Evolutionary conservation across 371 early-diverging fungal species (phyloP).

Genomic region (Homolaphlyctis polyrhiza): DNA sequence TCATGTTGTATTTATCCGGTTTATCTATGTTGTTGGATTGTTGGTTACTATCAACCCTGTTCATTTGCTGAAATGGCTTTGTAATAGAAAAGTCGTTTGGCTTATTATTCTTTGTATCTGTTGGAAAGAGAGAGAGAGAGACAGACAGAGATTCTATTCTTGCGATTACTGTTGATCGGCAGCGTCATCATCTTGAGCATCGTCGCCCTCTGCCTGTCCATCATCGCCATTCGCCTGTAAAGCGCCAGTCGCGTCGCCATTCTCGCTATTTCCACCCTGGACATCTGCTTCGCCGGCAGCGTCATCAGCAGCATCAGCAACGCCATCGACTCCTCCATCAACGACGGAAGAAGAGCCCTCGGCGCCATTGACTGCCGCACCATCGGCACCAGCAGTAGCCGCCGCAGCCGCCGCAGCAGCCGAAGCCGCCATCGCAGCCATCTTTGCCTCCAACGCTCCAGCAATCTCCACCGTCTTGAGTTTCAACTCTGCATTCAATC

Average conservation of each 20-base stretch:
- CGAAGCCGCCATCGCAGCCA: not conserved
- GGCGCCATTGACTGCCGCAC: not conserved
- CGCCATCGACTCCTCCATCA: not conserved
- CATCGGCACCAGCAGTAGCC: conserved; percentile 1
- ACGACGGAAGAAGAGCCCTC: not conserved
- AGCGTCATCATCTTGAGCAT: not conserved
- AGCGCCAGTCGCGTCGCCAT: not conserved
- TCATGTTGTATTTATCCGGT: no score
- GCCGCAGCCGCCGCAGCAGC: not conserved
- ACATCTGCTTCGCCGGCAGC: not conserved
- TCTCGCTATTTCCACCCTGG: not conserved
- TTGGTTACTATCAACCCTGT: no score
- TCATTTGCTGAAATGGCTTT: no score
- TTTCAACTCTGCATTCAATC: not conserved
- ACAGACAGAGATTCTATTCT: not conserved
- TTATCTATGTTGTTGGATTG: no score
- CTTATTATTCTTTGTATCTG: not conserved
- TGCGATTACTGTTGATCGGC: not conserved
- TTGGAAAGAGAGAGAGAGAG: not conserved
- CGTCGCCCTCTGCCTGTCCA: not conserved
- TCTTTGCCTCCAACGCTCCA: not conserved
- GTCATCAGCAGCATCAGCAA: not conserved
- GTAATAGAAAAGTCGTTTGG: not conserved
- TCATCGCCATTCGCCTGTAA: not conserved
- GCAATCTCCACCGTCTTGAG: not conserved